Conservation (phyloP, 345 rosid genomes). For the Salix dunnii region DNA sequence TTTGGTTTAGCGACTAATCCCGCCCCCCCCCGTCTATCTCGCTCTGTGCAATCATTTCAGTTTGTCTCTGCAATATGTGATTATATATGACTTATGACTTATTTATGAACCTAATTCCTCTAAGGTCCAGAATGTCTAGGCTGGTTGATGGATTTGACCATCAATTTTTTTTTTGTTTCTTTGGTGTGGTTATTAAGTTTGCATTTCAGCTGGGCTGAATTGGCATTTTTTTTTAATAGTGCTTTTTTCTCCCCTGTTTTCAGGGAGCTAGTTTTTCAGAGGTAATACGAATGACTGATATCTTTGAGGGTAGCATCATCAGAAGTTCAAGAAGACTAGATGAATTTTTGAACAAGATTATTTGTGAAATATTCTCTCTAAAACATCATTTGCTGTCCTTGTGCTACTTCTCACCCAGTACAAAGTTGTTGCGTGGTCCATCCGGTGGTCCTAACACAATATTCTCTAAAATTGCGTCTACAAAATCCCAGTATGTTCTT, state of each 20-base stretch:
- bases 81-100: neutral
- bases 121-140: neutral
- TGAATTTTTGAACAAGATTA: conserved; percentile 95
- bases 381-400: neutral
- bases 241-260: conserved; percentile 17
- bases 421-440: neutral
- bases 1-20: neutral
- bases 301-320: conserved; percentile 94
- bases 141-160: neutral
- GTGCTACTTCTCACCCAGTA: neutral
- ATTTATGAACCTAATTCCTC: neutral
- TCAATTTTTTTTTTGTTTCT: neutral
- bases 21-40: neutral
- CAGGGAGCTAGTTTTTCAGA: conserved; percentile 94
- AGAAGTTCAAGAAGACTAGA: conserved; percentile 93
- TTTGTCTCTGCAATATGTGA: neutral
- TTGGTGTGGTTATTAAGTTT: neutral
- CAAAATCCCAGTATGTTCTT: neutral
- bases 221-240: neutral
- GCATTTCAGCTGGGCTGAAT: neutral
- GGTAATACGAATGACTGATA: conserved; percentile 92
- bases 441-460: neutral
- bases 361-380: neutral
- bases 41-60: neutral
- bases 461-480: neutral